Base-by-base conservation (phyloP, 2,329 filamentous ascomycete species). In the Phaeosphaeriaceae sp. region DNA sequence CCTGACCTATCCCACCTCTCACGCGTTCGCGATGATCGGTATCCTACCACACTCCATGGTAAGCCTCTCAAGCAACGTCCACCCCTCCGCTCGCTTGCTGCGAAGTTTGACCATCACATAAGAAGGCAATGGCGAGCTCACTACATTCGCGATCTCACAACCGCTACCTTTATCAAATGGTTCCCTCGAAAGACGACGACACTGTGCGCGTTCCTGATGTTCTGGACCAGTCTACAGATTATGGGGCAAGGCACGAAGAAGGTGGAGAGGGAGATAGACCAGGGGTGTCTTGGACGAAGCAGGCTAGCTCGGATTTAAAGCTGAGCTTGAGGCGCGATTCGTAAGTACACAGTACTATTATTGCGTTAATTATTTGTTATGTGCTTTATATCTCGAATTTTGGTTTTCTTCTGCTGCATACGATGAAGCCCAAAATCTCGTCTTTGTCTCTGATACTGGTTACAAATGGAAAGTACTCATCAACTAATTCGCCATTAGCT, bases 401-500 rank as follows among this genome's bases (percentile, higher is more conserved):
- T 8, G 23, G 23, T 11, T 7, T 26, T 9, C 23, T 26, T 26
- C 11, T 1, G 23, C 7, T 26, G 6, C 23, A 6, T 26, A 11
- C 23, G 23, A 26, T 8, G 11, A 26, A 26, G 23, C 11, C 11
- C 6, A 11, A 26, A 26, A 26, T 26, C 23, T 11, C 23, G 1
- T 11, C n/a, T n/a, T n/a, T n/a, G 23, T 11, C 23, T 9, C 23
- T 11, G 2, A 26, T 26, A 26, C 6, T 11, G 7, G 11, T 26
- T 2, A 7, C 23, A 26, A 3, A 7, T 6, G 2, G 23, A 26
- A 26, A 26, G 23, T 11, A 6, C 6, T 6, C 18, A 1, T 28
- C 38, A 20, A 29, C 46, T 46, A 3, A 38, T 13, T 6, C 1
- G 17, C 12, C 1, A 2, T 48, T 34, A 68, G 65, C 21, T 89